Conservation (phyloP, 306 rosid species). For the Corylus heterophylla region DNA sequence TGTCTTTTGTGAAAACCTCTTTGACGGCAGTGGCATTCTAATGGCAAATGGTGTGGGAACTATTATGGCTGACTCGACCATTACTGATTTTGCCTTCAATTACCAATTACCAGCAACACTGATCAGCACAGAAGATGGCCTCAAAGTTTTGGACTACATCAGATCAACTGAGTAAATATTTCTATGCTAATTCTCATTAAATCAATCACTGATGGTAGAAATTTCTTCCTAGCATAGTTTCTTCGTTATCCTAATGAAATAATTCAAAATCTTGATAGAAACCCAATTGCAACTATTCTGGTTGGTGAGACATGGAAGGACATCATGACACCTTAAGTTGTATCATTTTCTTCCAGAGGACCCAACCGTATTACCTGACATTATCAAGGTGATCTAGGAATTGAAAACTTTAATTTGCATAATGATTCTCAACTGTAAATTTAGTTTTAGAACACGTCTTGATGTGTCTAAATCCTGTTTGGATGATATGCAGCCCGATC, state of each 20-base stretch:
- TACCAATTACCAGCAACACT: slow-evolving; percentile 28
- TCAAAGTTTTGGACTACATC: slow-evolving; percentile 27
- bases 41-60: slow-evolving; percentile 24
- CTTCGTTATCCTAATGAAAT: not conserved
- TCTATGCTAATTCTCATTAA: not conserved
- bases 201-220: not conserved
- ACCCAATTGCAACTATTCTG: slow-evolving; percentile 30
- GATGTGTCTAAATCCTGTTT: not conserved
- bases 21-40: slow-evolving; percentile 18
- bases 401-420: not conserved
- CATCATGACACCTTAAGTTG: slow-evolving; percentile 28
- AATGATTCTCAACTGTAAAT: not conserved
- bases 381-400: slow-evolving; percentile 31
- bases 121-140: slow-evolving; percentile 27
- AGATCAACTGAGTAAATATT: slow-evolving; percentile 21
- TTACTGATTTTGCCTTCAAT: slow-evolving; percentile 7
- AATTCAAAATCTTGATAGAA: slow-evolving; percentile 7
- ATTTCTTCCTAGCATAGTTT: not conserved
- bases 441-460: not conserved
- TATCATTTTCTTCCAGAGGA: slow-evolving; percentile 38
- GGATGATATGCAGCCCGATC: slow-evolving; percentile 27
- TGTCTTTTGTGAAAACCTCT: slow-evolving; percentile 20
- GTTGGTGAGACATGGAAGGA: slow-evolving; percentile 26
- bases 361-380: slow-evolving; percentile 36
- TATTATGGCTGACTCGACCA: slow-evolving; percentile 21